Conservation (phyloP, 2,329 filamentous ascomycete species). For the Cercospora sp. region DNA sequence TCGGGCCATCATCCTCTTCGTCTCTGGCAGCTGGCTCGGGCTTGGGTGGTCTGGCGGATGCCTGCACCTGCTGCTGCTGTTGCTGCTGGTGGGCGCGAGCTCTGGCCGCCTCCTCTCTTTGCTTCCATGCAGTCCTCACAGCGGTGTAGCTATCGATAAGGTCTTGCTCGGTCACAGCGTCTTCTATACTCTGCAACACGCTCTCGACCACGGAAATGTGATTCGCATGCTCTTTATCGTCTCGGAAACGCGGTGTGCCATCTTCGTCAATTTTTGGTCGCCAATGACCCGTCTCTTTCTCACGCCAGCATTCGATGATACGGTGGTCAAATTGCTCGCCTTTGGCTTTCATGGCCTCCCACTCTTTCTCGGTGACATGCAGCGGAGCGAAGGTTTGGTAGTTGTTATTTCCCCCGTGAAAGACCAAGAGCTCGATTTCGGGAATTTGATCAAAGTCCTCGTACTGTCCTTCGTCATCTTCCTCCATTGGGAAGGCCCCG, state of each 20-base stretch:
- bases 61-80: conserved; percentile 18
- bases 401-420: conserved; percentile 65
- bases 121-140: conserved; percentile 83
- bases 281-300: conserved; percentile 69
- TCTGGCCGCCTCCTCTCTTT: conserved; percentile 42
- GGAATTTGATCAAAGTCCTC: conserved; percentile 80
- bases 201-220: conserved; percentile 80
- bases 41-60: conserved; percentile 1
- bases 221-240: conserved; percentile 91
- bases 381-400: conserved; percentile 60
- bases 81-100: conserved; percentile 23
- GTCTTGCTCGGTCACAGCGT: conserved; percentile 80
- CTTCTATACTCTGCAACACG: conserved; percentile 85
- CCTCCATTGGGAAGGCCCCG: conserved; percentile 67
- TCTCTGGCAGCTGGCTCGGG: conserved; percentile 13
- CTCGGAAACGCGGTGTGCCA: conserved; percentile 72
- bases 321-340: conserved; percentile 77
- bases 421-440: conserved; percentile 69
- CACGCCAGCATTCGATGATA: conserved; percentile 87
- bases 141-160: conserved; percentile 66
- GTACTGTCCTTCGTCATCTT: conserved; percentile 66
- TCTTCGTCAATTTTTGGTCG: conserved; percentile 60
- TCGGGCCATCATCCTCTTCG: conserved; percentile 29
- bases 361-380: conserved; percentile 72
- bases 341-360: conserved; percentile 75